Evolutionary conservation across 805 yeast species (phyloP).

Genomic region (Yarrowia sp.): DNA sequence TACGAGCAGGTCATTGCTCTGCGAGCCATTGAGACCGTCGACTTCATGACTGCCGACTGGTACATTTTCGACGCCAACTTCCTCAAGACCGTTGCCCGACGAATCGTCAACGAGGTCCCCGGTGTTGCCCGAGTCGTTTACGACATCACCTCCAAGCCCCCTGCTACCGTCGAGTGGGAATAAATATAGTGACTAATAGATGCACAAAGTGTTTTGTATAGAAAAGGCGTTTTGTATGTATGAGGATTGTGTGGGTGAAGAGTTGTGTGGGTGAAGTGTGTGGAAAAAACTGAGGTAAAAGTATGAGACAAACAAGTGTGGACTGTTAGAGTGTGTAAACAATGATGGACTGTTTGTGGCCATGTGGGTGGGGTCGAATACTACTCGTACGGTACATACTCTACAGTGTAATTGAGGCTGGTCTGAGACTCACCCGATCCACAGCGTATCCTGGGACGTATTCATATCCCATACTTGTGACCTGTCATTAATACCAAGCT

Average conservation of each 20-base stretch:
- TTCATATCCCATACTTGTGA: too few relatives aligned
- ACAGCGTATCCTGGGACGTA: too few relatives aligned
- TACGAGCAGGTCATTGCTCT: slow-evolving; percentile 99
- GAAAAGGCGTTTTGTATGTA: background rate
- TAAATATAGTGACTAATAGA: slow-evolving; percentile 51
- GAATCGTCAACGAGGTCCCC: slow-evolving; percentile 97
- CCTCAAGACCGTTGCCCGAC: slow-evolving; percentile 89
- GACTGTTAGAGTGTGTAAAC: too few relatives aligned
- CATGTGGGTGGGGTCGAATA: too few relatives aligned
- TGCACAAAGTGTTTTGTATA: background rate
- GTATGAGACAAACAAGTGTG: background rate
- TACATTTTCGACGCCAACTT: slow-evolving; percentile 88
- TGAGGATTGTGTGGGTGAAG: background rate
- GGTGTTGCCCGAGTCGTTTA: slow-evolving; percentile 99
- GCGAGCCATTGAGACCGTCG: slow-evolving; percentile 96
- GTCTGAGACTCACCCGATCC: too few relatives aligned
- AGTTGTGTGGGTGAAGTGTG: background rate
- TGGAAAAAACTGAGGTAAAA: background rate
- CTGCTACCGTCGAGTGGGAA: slow-evolving; percentile 99
- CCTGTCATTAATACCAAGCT: too few relatives aligned
- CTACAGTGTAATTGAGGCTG: too few relatives aligned
- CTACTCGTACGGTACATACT: too few relatives aligned
- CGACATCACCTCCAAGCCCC: slow-evolving; percentile 98
- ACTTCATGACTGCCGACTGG: slow-evolving; percentile 99
- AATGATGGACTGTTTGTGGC: too few relatives aligned